phyloP scores from a whole-genome alignment of 257 asterid species.

The Hygrophila difformis region DNA sequence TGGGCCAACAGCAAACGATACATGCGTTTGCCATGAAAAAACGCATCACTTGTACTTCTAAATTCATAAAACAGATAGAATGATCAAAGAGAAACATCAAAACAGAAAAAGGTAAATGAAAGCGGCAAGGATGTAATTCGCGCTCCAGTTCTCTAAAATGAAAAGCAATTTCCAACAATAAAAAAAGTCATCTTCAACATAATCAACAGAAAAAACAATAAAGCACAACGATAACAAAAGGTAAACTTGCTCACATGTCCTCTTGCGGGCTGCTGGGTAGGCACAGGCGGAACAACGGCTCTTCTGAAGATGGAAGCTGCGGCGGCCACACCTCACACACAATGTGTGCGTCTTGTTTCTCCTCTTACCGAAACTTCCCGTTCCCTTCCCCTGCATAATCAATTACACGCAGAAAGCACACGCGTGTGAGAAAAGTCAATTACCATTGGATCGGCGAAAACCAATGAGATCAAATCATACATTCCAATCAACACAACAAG shows the following conservation, averaged over 20 bases:
- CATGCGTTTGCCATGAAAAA: no score
- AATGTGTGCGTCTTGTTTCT: conserved; percentile 55
- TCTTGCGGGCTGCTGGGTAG: conserved; percentile 50
- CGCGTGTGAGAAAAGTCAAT: not conserved
- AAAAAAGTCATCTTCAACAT: not conserved
- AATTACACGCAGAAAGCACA: conserved; percentile 2
- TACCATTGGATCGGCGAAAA: not conserved
- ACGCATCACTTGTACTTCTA: no score
- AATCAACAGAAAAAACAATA: not conserved
- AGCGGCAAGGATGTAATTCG: no score
- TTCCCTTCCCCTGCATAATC: conserved; percentile 43
- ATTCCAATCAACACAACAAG: not conserved
- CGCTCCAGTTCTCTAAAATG: no score
- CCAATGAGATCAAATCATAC: not conserved
- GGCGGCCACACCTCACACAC: conserved; percentile 53
- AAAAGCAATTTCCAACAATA: no score
- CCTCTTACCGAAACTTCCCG: conserved; percentile 60
- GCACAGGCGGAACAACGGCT: conserved; percentile 60
- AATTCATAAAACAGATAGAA: no score
- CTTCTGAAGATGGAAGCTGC: conserved; percentile 57
- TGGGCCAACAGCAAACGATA: no score
- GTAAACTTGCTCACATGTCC: conserved; percentile 31
- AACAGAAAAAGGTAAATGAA: no score
- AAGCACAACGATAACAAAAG: not conserved
- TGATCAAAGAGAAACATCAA: not conserved